Conservation (phyloP, 1,284 basidiomycete species). For the Cutaneotrichosporon daszewskae region DNA sequence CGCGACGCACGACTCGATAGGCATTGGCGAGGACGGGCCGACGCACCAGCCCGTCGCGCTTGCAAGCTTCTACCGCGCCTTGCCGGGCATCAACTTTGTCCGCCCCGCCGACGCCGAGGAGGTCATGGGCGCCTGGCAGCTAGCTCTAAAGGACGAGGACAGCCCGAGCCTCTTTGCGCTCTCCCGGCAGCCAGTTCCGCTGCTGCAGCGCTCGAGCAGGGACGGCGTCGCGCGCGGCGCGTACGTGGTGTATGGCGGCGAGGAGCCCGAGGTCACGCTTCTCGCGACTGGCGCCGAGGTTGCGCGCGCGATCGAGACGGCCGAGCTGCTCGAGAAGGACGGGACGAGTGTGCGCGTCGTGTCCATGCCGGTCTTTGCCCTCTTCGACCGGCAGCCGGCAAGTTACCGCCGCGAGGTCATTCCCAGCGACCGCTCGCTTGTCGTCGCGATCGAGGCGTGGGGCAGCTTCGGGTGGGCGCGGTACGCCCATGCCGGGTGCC, state of each 20-base stretch:
- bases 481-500: slow-evolving; percentile 22
- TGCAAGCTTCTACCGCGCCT: slow-evolving; percentile 20
- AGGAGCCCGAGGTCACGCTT: slow-evolving; percentile 14
- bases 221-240: slow-evolving; percentile 17
- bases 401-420: slow-evolving; percentile 18
- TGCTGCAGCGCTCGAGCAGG: slow-evolving; percentile 16
- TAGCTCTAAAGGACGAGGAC: slow-evolving; percentile 14
- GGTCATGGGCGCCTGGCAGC: slow-evolving; percentile 21
- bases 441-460: slow-evolving; percentile 25
- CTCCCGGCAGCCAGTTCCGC: slow-evolving; percentile 19
- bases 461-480: slow-evolving; percentile 20
- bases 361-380: slow-evolving; percentile 20
- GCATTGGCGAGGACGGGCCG: slow-evolving; percentile 29
- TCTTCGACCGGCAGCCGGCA: slow-evolving; percentile 20
- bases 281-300: slow-evolving; percentile 27
- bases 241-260: slow-evolving; percentile 15
- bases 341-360: slow-evolving; percentile 18
- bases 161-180: slow-evolving; percentile 18
- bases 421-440: slow-evolving; percentile 10
- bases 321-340: slow-evolving; percentile 9
- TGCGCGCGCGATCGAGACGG: slow-evolving; percentile 19
- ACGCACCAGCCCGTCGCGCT: slow-evolving; percentile 28
- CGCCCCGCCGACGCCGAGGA: slow-evolving; percentile 30
- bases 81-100: slow-evolving; percentile 22
- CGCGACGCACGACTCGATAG: slow-evolving; percentile 26